Evolutionary conservation across 345 rosid species (phyloP), one percentile per base, ranked within the genome.

Genomic region (Salix exigua): DNA sequence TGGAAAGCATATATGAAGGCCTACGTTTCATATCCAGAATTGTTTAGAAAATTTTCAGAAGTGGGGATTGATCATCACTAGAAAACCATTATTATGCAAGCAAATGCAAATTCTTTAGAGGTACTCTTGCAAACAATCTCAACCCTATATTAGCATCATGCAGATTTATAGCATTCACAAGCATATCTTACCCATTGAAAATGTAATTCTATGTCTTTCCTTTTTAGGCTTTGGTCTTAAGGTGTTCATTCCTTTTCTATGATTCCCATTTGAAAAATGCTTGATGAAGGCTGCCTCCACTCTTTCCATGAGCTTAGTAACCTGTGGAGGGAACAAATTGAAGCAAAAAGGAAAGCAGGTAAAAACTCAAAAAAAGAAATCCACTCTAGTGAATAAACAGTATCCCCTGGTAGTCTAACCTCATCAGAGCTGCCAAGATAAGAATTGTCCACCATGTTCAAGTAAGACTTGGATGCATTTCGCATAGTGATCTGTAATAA

Each of bases 221-320:
- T 82, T 90, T 66, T 68, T 90, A 40, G 79, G 64, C 81, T 84
- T 85, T 25, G 90, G 91, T 79, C 92, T 88, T 64, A 94, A 80
- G 58, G 44, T 68, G 55, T 75, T 77, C 95, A 91, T 88, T 67
- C 89, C 98, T 77, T 87, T 89, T 21, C 89, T 78, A 66, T 81
- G 91, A 75, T 91, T 94, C 71, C 94, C 95, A 69, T 90, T 89
- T 0, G 94, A 82, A 53, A 94, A 94, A 81, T 94, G 98, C 82
- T 90, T 91, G 13, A 88, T 72, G 71, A 85, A 94, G 5, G 90
- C 84, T 2, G 82, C 83, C 74, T 91, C 98, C 7, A 91, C 94
- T 73, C 87, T 83, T 8, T 83, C 85, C 87, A 91, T 84, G 64
- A 94, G 94, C 82, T 75, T 88, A 14, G 85, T 71, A 60, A 93